A percentile compares a stretch with the other conserved stretches of the same genome.
Evolutionary conservation across 345 rosid species (phyloP).

Genomic region (Arabidopsis arenosa): DNA sequence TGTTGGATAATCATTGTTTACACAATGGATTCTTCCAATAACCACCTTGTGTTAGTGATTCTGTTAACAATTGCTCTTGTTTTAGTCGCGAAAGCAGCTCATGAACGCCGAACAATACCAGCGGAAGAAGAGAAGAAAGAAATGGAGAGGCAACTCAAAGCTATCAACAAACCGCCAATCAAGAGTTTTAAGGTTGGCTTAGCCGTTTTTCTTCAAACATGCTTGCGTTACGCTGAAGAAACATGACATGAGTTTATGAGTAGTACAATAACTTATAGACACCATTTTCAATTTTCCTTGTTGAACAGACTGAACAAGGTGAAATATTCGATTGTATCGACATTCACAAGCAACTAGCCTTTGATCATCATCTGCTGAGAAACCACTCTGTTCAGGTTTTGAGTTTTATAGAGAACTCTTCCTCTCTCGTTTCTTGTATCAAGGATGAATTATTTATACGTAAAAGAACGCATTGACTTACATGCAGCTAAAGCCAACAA

Average conservation of each 20-base stretch:
- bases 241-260: neutral
- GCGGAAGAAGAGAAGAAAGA: slow-evolving; percentile 39
- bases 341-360: slow-evolving; percentile 46
- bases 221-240: neutral
- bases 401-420: neutral
- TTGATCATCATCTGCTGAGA: slow-evolving; percentile 43
- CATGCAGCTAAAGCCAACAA: slow-evolving; percentile 34
- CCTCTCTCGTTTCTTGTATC: neutral
- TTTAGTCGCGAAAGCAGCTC: slow-evolving; percentile 15
- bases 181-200: slow-evolving; percentile 43
- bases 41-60: neutral
- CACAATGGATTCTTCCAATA: slow-evolving; percentile 10
- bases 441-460: neutral
- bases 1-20: slow-evolving; percentile 12
- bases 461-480: neutral
- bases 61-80: slow-evolving; percentile 6
- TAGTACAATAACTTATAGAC: neutral
- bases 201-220: neutral
- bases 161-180: slow-evolving; percentile 45
- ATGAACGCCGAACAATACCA: neutral
- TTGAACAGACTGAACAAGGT: slow-evolving; percentile 41
- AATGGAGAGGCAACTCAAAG: slow-evolving; percentile 40
- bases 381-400: slow-evolving; percentile 46
- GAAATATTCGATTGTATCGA: slow-evolving; percentile 49
- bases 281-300: neutral